phyloP scores from a whole-genome alignment of 2,329 filamentous ascomycete species.

The Pyrenophora tritici-repentis region DNA sequence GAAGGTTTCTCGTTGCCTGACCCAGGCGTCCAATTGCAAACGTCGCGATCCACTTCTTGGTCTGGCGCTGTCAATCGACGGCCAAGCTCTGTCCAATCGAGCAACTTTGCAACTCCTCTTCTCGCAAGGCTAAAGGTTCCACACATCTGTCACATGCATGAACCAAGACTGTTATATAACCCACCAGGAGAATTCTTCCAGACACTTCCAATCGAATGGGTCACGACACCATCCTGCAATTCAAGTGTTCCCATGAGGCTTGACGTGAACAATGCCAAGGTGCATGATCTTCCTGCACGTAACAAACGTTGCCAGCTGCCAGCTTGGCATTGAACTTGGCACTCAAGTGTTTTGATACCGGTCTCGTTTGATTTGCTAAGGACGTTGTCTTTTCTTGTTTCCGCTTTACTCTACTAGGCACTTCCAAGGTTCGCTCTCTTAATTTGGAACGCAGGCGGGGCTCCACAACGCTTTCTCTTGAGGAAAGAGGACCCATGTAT shows the following conservation, averaged over 20 bases:
- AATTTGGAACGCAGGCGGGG: no score
- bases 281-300: neutral
- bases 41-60: neutral
- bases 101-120: no score
- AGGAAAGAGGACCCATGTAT: no score
- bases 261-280: conserved; percentile 10
- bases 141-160: neutral
- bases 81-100: no score
- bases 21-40: neutral
- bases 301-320: neutral
- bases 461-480: neutral
- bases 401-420: no score
- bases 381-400: no score
- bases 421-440: no score
- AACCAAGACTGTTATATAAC: conserved; percentile 4
- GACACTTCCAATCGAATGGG: neutral
- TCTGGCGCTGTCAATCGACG: no score
- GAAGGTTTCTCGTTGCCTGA: neutral
- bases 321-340: no score
- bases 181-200: neutral
- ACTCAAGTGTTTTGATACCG: no score
- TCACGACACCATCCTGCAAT: no score
- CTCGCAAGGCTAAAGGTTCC: neutral
- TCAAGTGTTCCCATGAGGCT: neutral
- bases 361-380: no score